Evolutionary conservation across 805 yeast species (phyloP).

Genomic region (Metschnikowia lachancei): DNA sequence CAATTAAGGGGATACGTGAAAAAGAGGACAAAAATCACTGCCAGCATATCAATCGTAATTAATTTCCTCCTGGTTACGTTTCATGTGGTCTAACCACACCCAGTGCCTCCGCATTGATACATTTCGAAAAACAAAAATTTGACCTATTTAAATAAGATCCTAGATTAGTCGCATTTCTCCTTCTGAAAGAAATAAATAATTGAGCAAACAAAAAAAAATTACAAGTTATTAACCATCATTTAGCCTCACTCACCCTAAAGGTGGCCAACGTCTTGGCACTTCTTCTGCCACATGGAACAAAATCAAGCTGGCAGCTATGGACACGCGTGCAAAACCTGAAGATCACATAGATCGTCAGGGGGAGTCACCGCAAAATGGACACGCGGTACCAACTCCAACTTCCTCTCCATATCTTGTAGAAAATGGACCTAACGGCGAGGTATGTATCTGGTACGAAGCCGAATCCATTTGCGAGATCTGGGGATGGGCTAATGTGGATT

Average conservation of each 20-base stretch:
- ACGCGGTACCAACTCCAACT: background rate
- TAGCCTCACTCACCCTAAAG: conserved; percentile 33
- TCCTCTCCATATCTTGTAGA: conserved; percentile 20
- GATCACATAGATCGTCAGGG: background rate
- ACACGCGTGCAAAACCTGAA: conserved; percentile 1
- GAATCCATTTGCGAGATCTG: conserved; percentile 29
- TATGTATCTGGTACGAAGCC: conserved; percentile 26
- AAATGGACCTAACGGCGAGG: conserved; percentile 34
- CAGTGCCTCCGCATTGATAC: background rate
- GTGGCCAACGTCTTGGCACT: conserved; percentile 39
- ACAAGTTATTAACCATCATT: conserved; percentile 8
- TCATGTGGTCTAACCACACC: no score
- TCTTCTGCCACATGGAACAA: conserved; percentile 44
- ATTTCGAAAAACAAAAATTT: background rate
- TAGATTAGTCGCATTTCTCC: no score
- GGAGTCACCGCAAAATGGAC: background rate
- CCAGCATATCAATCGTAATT: no score
- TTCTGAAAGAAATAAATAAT: background rate
- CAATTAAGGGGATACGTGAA: no score
- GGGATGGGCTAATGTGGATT: conserved; percentile 26
- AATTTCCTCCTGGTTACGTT: no score
- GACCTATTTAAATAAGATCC: no score
- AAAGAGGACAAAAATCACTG: no score
- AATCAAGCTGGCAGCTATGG: conserved; percentile 30
- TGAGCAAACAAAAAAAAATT: background rate